Conservation (phyloP, 2,329 filamentous ascomycete genomes). For the Polytolypa hystricis region DNA sequence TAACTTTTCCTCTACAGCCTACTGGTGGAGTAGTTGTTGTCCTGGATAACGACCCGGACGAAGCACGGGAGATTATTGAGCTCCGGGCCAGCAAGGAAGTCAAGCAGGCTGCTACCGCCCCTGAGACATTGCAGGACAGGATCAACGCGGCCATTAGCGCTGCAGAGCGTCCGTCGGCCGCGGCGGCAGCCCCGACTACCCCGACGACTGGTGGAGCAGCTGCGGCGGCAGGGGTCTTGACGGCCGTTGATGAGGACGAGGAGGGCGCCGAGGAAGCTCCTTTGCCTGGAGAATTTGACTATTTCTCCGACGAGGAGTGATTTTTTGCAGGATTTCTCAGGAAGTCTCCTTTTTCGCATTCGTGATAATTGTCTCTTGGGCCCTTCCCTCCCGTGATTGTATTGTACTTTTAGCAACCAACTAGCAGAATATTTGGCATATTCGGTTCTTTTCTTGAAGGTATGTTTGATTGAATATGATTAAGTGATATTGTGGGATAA, state of each 20-base stretch:
- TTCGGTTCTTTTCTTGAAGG: too few species aligned
- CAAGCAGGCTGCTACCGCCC: constrained; percentile 25
- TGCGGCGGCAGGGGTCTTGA: constrained; percentile 68
- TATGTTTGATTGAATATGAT: too few species aligned
- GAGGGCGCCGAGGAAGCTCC: constrained; percentile 39
- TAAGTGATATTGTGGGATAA: too few species aligned
- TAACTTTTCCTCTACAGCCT: constrained; percentile 48
- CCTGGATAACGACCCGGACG: constrained; percentile 66
- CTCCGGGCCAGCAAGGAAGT: constrained; percentile 74
- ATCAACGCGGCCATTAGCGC: constrained; percentile 30
- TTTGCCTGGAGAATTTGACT: constrained; percentile 36
- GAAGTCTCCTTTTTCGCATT: too few species aligned
- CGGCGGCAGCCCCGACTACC: constrained; percentile 12
- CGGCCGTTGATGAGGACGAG: constrained; percentile 66
- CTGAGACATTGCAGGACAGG: constrained; percentile 33
- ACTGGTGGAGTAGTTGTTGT: constrained; percentile 92
- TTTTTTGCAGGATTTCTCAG: too few species aligned
- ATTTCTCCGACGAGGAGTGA: constrained; percentile 37
- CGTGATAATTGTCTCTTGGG: too few species aligned
- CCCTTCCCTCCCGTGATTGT: too few species aligned
- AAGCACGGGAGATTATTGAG: constrained; percentile 72
- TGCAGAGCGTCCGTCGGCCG: constrained; percentile 11
- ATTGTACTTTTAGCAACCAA: too few species aligned
- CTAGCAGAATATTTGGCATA: too few species aligned
- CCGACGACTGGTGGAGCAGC: constrained; percentile 44